Percentiles rank a stretch among this genome's conserved stretches.
These are phyloP conservation scores for Herpotrichia juniperi DNA, from an alignment of 2,329 filamentous ascomycete genomes.

Conservation along the genomic window DNA sequence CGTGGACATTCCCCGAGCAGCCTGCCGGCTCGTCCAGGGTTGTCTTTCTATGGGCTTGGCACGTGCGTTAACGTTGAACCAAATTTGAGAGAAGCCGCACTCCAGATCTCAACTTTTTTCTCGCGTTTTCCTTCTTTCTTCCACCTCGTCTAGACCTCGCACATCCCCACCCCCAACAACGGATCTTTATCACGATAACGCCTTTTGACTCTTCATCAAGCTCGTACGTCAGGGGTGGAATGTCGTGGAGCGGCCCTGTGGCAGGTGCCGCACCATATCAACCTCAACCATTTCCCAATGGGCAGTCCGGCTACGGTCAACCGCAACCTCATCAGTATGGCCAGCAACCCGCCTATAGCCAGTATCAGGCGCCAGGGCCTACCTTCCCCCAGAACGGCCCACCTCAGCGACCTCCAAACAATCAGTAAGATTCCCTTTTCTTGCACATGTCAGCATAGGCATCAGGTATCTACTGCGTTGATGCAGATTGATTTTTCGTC, in stretches of 20 bases:
- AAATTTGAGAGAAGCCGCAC: slow-evolving; percentile 31
- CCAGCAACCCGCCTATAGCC: slow-evolving; percentile 36
- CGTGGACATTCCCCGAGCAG: neutral
- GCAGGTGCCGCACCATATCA: slow-evolving; percentile 41
- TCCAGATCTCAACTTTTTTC: slow-evolving; percentile 19
- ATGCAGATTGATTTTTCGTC: neutral
- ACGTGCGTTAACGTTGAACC: slow-evolving; percentile 30
- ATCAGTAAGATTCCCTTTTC: slow-evolving; percentile 34
- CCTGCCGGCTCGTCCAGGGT: slow-evolving; percentile 3
- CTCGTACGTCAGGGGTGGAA: slow-evolving; percentile 16
- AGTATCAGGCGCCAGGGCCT: slow-evolving; percentile 31
- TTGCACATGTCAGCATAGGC: neutral
- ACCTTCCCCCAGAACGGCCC: slow-evolving; percentile 29
- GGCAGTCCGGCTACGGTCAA: slow-evolving; percentile 33
- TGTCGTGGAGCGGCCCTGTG: slow-evolving; percentile 46
- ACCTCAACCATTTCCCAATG: slow-evolving; percentile 35
- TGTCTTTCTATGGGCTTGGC: slow-evolving; percentile 24
- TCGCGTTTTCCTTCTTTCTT: slow-evolving; percentile 7
- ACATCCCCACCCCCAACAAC: neutral
- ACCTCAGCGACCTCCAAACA: slow-evolving; percentile 33
- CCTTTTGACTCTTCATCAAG: slow-evolving; percentile 5
- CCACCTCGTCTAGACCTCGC: neutral
- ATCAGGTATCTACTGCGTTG: neutral
- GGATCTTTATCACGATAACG: neutral
- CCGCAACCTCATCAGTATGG: slow-evolving; percentile 37